Conservation (phyloP, 495 filamentous ascomycete genomes). For the Annulohypoxylon maeteangense region DNA sequence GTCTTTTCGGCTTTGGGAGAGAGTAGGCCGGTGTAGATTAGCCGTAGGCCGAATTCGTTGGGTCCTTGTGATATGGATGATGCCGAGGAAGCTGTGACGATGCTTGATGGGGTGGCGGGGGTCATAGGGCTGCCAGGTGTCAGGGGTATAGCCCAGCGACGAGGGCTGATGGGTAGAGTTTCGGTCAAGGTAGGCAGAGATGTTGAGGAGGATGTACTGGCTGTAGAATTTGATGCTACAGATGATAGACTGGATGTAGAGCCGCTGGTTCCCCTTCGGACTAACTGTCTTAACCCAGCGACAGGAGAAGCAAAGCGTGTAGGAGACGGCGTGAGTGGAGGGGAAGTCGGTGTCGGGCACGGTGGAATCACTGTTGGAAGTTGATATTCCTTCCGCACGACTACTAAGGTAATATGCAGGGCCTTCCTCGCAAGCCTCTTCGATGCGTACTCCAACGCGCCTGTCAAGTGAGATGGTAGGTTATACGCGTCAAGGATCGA, state of each 20-base stretch:
- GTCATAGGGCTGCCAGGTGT: slow-evolving; percentile 48
- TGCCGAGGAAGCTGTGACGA: slow-evolving; percentile 48
- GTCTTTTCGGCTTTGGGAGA: slow-evolving; percentile 52
- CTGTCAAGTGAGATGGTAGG: slow-evolving; percentile 55
- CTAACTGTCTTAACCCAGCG: slow-evolving; percentile 52
- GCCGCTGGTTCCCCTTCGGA: slow-evolving; percentile 48
- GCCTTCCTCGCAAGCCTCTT: slow-evolving; percentile 59
- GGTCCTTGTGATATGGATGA: slow-evolving; percentile 40
- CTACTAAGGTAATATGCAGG: slow-evolving; percentile 59
- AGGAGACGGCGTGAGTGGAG: slow-evolving; percentile 43
- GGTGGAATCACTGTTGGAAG: slow-evolving; percentile 47
- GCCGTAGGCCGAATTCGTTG: slow-evolving; percentile 52
- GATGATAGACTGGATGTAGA: slow-evolving; percentile 39
- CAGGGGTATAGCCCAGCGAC: slow-evolving; percentile 42
- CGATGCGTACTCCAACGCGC: slow-evolving; percentile 63
- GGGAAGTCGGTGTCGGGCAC: slow-evolving; percentile 43
- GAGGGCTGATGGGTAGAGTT: slow-evolving; percentile 31
- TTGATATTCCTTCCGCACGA: slow-evolving; percentile 62
- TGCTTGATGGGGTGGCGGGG: slow-evolving; percentile 55
- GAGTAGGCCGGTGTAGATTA: slow-evolving; percentile 50
- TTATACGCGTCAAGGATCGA: slow-evolving; percentile 61
- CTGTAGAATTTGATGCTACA: slow-evolving; percentile 53
- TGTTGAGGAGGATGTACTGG: slow-evolving; percentile 53
- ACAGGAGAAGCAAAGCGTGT: slow-evolving; percentile 49
- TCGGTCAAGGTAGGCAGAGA: slow-evolving; percentile 53